Conservation (phyloP, 2,329 filamentous ascomycete species). For the Sordariomycetes sp. region DNA sequence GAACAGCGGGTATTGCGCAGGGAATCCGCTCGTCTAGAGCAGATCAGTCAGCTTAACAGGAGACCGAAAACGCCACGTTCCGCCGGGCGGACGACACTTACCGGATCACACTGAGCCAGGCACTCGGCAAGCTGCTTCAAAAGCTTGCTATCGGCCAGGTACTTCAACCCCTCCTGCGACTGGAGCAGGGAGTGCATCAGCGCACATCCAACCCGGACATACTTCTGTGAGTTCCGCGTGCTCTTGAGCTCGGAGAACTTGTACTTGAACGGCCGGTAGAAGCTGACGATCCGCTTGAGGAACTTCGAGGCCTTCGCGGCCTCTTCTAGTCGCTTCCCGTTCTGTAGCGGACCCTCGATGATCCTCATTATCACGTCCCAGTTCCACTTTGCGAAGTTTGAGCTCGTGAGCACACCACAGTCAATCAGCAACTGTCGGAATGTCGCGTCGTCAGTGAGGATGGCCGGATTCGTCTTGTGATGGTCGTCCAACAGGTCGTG, state of each 20-base stretch:
- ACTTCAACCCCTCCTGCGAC: slow-evolving; percentile 70
- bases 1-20: slow-evolving; percentile 79
- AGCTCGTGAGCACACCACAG: slow-evolving; percentile 74
- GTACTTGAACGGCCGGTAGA: slow-evolving; percentile 94
- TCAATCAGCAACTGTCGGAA: slow-evolving; percentile 58
- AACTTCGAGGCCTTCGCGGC: slow-evolving; percentile 93
- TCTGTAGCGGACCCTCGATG: slow-evolving; percentile 84
- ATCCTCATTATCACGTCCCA: slow-evolving; percentile 88
- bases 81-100: slow-evolving; percentile 22
- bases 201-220: slow-evolving; percentile 79
- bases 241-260: slow-evolving; percentile 84
- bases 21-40: slow-evolving; percentile 51
- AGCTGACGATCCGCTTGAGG: slow-evolving; percentile 85
- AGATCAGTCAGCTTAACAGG: slow-evolving; percentile 10
- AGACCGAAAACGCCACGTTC: not conserved
- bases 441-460: slow-evolving; percentile 43
- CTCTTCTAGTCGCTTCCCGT: slow-evolving; percentile 84
- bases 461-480: slow-evolving; percentile 32
- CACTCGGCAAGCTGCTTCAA: slow-evolving; percentile 91
- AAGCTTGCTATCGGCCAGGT: slow-evolving; percentile 83
- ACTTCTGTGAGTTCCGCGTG: slow-evolving; percentile 86
- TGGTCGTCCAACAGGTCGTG: slow-evolving; percentile 35
- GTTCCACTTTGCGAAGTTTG: slow-evolving; percentile 92
- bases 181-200: slow-evolving; percentile 78
- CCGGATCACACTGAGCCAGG: slow-evolving; percentile 84